Evolutionary conservation across 495 filamentous ascomycete species (phyloP).

Genomic region (Halenospora varia): DNA sequence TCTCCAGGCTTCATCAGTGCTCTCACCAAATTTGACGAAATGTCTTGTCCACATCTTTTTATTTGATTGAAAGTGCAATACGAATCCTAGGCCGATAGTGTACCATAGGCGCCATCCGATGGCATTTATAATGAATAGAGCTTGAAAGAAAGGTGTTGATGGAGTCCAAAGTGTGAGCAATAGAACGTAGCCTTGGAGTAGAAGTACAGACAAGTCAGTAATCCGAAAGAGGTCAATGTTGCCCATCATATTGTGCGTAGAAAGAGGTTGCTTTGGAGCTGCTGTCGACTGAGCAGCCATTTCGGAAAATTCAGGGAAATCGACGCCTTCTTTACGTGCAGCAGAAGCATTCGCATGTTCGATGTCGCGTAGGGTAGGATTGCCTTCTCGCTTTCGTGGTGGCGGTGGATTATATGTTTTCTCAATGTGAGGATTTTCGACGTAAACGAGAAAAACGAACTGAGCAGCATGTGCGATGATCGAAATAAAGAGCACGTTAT

Average conservation of each 20-base stretch:
- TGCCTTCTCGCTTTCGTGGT: slow-evolving; percentile 53
- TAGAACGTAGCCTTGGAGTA: slow-evolving; percentile 70
- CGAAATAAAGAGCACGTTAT: slow-evolving; percentile 93
- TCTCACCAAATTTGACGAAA: slow-evolving; percentile 95
- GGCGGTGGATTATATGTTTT: slow-evolving; percentile 94
- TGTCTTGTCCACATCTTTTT: slow-evolving; percentile 92
- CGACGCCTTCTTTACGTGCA: slow-evolving; percentile 36
- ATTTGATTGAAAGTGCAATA: slow-evolving; percentile 80
- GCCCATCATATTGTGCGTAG: slow-evolving; percentile 77
- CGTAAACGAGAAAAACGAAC: slow-evolving; percentile 81
- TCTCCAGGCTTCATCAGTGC: slow-evolving; percentile 84
- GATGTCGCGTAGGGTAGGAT: slow-evolving; percentile 36
- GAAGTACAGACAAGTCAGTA: slow-evolving; percentile 73
- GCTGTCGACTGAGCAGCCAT: neutral
- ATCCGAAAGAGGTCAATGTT: slow-evolving; percentile 86
- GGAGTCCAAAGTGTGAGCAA: slow-evolving; percentile 72
- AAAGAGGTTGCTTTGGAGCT: slow-evolving; percentile 42
- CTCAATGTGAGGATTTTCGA: slow-evolving; percentile 98
- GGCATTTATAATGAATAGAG: slow-evolving; percentile 78
- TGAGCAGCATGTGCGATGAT: slow-evolving; percentile 92
- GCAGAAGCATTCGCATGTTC: slow-evolving; percentile 31
- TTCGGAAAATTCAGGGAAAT: slow-evolving; percentile 12
- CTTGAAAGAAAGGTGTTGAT: slow-evolving; percentile 65
- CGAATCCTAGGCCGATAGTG: slow-evolving; percentile 78
- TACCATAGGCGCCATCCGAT: slow-evolving; percentile 87